Conservation (phyloP, 345 rosid species). For the Arabidopsis arenosa region DNA sequence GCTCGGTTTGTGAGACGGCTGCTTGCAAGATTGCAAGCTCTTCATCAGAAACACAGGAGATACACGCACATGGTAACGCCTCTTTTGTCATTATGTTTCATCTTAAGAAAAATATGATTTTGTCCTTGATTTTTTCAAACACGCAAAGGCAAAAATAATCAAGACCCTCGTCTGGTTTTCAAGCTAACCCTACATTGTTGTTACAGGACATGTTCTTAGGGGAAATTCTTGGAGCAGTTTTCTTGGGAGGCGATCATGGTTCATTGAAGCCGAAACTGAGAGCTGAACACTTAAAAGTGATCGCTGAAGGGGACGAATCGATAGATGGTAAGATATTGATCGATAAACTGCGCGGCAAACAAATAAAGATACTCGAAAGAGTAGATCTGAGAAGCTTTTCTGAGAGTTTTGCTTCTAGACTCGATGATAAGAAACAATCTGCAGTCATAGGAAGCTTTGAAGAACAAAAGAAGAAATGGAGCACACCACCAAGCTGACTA, state of each 20-base stretch:
- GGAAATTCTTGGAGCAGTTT: conserved; percentile 79
- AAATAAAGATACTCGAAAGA: conserved; percentile 53
- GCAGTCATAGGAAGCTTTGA: conserved; percentile 76
- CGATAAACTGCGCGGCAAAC: conserved; percentile 51
- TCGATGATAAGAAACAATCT: conserved; percentile 60
- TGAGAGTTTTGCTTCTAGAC: conserved; percentile 52
- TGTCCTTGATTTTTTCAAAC: neutral
- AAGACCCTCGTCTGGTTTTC: conserved; percentile 2
- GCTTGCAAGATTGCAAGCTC: conserved; percentile 55
- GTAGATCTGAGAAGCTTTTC: conserved; percentile 53
- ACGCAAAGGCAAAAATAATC: neutral
- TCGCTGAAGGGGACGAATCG: conserved; percentile 61
- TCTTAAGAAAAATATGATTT: neutral
- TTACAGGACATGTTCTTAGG: conserved; percentile 80
- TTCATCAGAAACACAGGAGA: conserved; percentile 58
- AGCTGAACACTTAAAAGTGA: conserved; percentile 54
- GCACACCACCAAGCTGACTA: conserved; percentile 43
- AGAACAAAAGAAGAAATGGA: conserved; percentile 76
- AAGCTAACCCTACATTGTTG: conserved; percentile 17
- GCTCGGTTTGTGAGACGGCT: conserved; percentile 54
- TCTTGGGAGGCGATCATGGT: conserved; percentile 52
- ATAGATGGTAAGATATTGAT: conserved; percentile 60
- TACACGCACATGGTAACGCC: conserved; percentile 67
- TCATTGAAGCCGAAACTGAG: conserved; percentile 50
- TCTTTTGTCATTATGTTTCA: conserved; percentile 10